Base-by-base conservation (phyloP, 768 basidiomycete species). In the Suillus weaverae region DNA sequence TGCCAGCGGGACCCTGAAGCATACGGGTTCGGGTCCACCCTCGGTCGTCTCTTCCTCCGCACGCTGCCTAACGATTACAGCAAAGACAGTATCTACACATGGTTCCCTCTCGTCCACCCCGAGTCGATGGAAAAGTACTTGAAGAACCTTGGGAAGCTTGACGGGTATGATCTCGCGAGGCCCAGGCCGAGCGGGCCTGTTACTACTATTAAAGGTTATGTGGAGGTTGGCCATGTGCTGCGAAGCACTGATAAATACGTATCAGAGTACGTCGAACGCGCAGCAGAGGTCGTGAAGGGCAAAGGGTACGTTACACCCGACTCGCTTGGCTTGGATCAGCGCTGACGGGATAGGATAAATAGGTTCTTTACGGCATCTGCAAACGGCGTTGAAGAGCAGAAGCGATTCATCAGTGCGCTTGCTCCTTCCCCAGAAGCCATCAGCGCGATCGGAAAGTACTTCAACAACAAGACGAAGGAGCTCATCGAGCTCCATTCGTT, bases 41-140 rank as follows among this genome's bases (percentile, higher is more conserved):
- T 94, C 46, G 91, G 89, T 8, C 84, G 88, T 38, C 83, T 94
- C 39, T 78, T 94, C 75, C 78, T 92, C 57, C 90, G 93, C 54
- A 86, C 85, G 22, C 82, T 94, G 1, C 92, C 93, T 2, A 76
- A 86, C 57, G 78, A 91, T 71, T 94, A 83, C 76, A 81, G 83
- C 0, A 82, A 85, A 64, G 86, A 89, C 73, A 91, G 89, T 65
- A 78, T 85, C 56, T 94, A 91, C 72, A 87, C 93, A 4, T 93
- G 91, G 85, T 94, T 94, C 88, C 90, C 93, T n/a, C 81, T 94
- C 51, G 88, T 94, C 87, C 90, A 89, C 0, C 93, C 92, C 5
- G 79, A 81, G 0, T 74, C 86, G 2, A 93, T 94, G 91, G 77
- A 84, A 64, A 76, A 70, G 1, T 73, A 87, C 71, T 77, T 94